These are phyloP conservation scores for Annulohypoxylon moriforme DNA, from an alignment of 495 filamentous ascomycete genomes.

Conservation along the genomic window DNA sequence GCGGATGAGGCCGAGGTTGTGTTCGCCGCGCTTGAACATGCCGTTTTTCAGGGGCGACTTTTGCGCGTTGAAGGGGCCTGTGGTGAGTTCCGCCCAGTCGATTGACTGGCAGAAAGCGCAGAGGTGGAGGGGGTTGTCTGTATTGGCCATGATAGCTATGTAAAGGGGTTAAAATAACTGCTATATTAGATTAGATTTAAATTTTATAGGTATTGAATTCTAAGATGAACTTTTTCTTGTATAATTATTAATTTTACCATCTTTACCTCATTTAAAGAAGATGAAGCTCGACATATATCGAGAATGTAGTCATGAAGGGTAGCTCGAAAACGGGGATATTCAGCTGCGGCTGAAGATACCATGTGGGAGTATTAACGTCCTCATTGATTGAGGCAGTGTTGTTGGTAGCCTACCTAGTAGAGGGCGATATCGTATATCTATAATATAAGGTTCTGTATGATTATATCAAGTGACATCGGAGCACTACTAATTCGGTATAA, in stretches of 20 bases:
- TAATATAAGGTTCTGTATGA: not conserved
- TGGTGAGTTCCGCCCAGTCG: slow-evolving; percentile 27
- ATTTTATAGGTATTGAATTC: not conserved
- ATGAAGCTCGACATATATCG: not conserved
- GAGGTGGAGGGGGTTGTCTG: slow-evolving; percentile 7
- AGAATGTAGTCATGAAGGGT: too few relatives aligned
- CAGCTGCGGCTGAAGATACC: slow-evolving; percentile 18
- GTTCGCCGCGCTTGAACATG: slow-evolving; percentile 20
- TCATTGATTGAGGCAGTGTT: not conserved
- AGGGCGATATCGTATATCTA: not conserved
- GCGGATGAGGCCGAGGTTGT: slow-evolving; percentile 24
- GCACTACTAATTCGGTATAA: not conserved
- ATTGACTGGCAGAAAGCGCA: slow-evolving; percentile 32
- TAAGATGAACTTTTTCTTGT: not conserved
- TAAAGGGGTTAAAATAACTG: too few relatives aligned
- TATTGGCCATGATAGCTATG: not conserved
- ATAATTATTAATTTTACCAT: not conserved
- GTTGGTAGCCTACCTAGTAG: not conserved
- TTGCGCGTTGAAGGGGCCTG: slow-evolving; percentile 20
- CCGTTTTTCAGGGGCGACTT: slow-evolving; percentile 14
- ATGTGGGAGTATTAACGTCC: slow-evolving; percentile 13
- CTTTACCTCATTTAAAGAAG: not conserved
- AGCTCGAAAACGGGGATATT: not conserved
- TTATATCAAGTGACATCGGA: not conserved
- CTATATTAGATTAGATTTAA: not conserved